These are phyloP conservation scores for Trametes meyenii DNA, from an alignment of 768 basidiomycete genomes.

Conservation along the genomic window DNA sequence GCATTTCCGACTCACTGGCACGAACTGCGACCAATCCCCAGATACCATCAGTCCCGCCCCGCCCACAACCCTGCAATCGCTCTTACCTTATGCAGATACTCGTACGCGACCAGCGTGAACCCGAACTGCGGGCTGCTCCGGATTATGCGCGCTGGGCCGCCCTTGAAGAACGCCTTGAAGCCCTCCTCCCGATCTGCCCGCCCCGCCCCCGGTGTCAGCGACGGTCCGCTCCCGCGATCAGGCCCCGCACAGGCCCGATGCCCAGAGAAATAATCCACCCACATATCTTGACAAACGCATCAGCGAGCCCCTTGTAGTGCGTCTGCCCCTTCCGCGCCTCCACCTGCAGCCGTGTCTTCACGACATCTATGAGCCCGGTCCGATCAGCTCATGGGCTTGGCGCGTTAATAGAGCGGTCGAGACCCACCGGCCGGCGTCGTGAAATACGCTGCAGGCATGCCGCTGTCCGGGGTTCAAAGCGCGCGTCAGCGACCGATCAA, in stretches of 20 bases:
- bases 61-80: slow-evolving; percentile 37
- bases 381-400: slow-evolving; percentile 21
- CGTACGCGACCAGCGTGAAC: slow-evolving; percentile 85
- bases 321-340: slow-evolving; percentile 92
- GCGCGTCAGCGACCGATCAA: slow-evolving; percentile 19
- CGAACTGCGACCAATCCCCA: slow-evolving; percentile 25
- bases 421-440: slow-evolving; percentile 84
- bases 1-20: slow-evolving; percentile 30
- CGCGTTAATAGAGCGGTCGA: slow-evolving; percentile 25
- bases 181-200: slow-evolving; percentile 83
- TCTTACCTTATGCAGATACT: slow-evolving; percentile 66
- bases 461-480: slow-evolving; percentile 51
- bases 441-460: slow-evolving; percentile 96
- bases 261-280: slow-evolving; percentile 36
- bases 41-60: slow-evolving; percentile 11
- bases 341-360: slow-evolving; percentile 95
- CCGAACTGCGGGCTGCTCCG: slow-evolving; percentile 94
- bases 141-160: slow-evolving; percentile 84
- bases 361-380: slow-evolving; percentile 67
- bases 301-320: slow-evolving; percentile 84
- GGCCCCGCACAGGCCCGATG: not conserved
- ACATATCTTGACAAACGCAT: slow-evolving; percentile 93
- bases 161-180: slow-evolving; percentile 88
- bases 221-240: not conserved
- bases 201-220: not conserved